phyloP scores from a whole-genome alignment of 495 filamentous ascomycete genomes.

The Penicillium salamii region DNA sequence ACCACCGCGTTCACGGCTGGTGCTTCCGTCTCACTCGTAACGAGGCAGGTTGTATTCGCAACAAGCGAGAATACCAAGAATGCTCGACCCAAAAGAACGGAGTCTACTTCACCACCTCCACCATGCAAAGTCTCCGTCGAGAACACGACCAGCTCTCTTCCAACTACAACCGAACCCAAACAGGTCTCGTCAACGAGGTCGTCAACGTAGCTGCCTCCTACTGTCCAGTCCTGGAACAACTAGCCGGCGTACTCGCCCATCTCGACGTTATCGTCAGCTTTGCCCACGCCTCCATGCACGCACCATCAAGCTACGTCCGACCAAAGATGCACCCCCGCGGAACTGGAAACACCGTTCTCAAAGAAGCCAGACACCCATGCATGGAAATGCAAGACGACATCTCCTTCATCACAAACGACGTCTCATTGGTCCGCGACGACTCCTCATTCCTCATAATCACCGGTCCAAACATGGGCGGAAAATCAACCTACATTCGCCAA shows the following conservation, averaged over 20 bases:
- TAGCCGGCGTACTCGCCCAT: slow-evolving; percentile 87
- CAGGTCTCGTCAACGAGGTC: slow-evolving; percentile 86
- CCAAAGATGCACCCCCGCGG: slow-evolving; percentile 91
- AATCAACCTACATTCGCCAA: slow-evolving; percentile 97
- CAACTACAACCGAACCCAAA: slow-evolving; percentile 95
- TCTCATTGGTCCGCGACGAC: slow-evolving; percentile 71
- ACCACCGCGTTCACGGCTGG: slow-evolving; percentile 93
- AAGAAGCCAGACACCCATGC: slow-evolving; percentile 93
- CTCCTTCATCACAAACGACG: slow-evolving; percentile 98
- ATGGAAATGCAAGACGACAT: slow-evolving; percentile 99
- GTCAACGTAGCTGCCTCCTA: slow-evolving; percentile 93
- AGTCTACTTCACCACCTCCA: slow-evolving; percentile 92
- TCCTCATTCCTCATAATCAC: slow-evolving; percentile 97
- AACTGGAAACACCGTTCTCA: slow-evolving; percentile 83
- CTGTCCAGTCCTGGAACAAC: slow-evolving; percentile 84
- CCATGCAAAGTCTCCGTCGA: slow-evolving; percentile 76
- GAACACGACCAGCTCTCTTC: slow-evolving; percentile 93
- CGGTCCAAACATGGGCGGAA: slow-evolving; percentile 98
- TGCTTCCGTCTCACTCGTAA: slow-evolving; percentile 91
- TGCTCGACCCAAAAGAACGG: slow-evolving; percentile 99
- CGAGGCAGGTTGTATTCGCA: slow-evolving; percentile 89
- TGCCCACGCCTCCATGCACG: slow-evolving; percentile 90
- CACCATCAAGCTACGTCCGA: slow-evolving; percentile 84
- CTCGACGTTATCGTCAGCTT: slow-evolving; percentile 96
- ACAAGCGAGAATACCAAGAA: slow-evolving; percentile 86